phyloP scores from a whole-genome alignment of 768 basidiomycete genomes.

The Coprinopsis strossmayeri region DNA sequence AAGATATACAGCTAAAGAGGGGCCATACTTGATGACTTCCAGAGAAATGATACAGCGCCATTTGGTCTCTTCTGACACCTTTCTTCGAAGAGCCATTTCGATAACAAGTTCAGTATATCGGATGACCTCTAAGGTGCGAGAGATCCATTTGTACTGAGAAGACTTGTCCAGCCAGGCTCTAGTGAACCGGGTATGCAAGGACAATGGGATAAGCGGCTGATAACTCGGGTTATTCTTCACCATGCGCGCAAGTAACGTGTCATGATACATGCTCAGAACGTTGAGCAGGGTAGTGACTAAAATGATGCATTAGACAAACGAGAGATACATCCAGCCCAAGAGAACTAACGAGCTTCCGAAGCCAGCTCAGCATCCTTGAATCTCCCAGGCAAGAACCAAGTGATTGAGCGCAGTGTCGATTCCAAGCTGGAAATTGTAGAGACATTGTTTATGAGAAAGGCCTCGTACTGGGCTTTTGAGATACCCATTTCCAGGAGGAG shows the following conservation, averaged over 20 bases:
- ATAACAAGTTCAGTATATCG: conserved; percentile 78
- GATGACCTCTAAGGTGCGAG: conserved; percentile 68
- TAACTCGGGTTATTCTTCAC: conserved; percentile 60
- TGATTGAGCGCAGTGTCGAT: conserved; percentile 80
- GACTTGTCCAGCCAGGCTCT: conserved; percentile 76
- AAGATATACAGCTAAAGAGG: background rate
- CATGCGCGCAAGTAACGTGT: conserved; percentile 75
- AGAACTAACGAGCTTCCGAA: conserved; percentile 82
- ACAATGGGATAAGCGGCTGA: conserved; percentile 68
- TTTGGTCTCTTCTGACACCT: conserved; percentile 51
- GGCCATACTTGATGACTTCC: conserved; percentile 77
- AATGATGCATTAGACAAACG: conserved; percentile 13
- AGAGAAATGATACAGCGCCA: conserved; percentile 77
- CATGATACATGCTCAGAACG: conserved; percentile 89
- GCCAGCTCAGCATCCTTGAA: conserved; percentile 97
- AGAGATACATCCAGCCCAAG: conserved; percentile 11
- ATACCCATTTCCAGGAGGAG: conserved; percentile 43
- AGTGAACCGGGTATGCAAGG: conserved; percentile 85
- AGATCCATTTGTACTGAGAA: conserved; percentile 68
- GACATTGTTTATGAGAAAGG: conserved; percentile 79
- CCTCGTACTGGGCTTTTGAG: conserved; percentile 68
- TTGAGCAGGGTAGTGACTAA: conserved; percentile 86
- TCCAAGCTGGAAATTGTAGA: conserved; percentile 85
- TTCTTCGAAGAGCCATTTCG: conserved; percentile 83
- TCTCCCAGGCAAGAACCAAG: conserved; percentile 93